Base-by-base conservation (phyloP, 495 filamentous ascomycete genomes). In the Podospora comata region DNA sequence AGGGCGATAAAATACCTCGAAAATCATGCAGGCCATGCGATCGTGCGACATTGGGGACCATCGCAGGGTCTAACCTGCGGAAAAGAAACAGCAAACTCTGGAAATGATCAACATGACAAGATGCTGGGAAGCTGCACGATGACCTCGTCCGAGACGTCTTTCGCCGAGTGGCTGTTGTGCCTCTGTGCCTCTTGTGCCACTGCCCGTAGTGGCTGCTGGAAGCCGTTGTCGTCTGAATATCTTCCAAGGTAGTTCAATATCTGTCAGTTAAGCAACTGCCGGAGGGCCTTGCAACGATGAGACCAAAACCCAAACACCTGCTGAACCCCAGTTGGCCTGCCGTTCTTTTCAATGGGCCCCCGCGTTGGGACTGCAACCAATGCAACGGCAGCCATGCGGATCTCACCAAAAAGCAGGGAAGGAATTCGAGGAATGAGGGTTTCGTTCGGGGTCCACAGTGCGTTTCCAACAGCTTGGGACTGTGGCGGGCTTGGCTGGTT, bases 41-140 rank as follows among this genome's bases (percentile, higher is more conserved):
- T 48, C 39, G 39, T 48, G 39, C 13, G 39, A 48, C 39, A 48
- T 11, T 11, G 39, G 39, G 39, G 39, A 48, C 39, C 39, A 48
- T 48, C 39, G 39, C 39, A 48, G 39, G 39, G 39, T 57, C 65
- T 15, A 56, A 4, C 32, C 34, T 27, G 54, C 13, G 11, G 13
- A 28, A 26, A 39, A 18, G 23, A 39, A 16, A 9, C 39, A 48
- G 39, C 39, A 48, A 48, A 48, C 5, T 11, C 9, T 48, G 39
- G 39, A 3, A 48, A 48, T 48, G 39, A 48, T 48, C 39, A 48
- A 48, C 39, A 48, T 48, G 39, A 48, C 39, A 48, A 48, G 39
- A 32, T 11, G 11, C 34, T 11, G 34, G 34, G 34, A 23, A 39
- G 56, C 66, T 68, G 68, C 68, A 69, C 60, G 64, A 68, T 73